Conservation (phyloP, 208 protist genomes). For the Novymonas esmeraldas region DNA sequence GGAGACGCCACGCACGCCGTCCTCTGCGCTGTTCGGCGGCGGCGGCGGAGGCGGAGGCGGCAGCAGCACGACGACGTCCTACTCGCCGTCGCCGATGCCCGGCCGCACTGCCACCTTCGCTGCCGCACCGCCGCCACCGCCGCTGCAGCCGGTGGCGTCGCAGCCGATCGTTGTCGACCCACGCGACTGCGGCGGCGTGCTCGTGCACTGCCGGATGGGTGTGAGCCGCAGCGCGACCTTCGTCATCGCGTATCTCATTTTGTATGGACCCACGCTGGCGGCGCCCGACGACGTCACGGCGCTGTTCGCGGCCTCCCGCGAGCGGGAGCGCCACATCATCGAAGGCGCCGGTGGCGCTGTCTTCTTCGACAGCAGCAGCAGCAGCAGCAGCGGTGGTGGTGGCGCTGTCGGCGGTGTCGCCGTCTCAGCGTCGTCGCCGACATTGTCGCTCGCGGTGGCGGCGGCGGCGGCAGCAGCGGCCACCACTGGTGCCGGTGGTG, state of each 20-base stretch:
- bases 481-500: not conserved
- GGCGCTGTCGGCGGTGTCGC: not conserved
- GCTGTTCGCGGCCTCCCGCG: conserved; percentile 26
- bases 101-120: conserved; percentile 14
- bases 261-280: conserved; percentile 59
- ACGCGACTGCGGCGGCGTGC: conserved; percentile 60
- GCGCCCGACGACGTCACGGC: conserved; percentile 19
- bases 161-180: conserved; percentile 20
- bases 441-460: not conserved
- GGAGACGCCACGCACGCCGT: conserved; percentile 28
- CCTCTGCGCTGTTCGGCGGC: not conserved
- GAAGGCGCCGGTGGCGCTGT: conserved; percentile 20
- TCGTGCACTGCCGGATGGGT: conserved; percentile 86
- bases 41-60: conserved; percentile 1
- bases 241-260: conserved; percentile 81
- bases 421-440: not conserved
- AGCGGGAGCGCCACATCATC: conserved; percentile 21
- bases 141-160: not conserved
- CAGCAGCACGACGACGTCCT: conserved; percentile 12
- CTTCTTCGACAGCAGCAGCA: not conserved
- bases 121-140: not conserved
- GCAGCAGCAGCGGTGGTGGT: not conserved
- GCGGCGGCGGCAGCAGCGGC: not conserved
- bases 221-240: conserved; percentile 82
- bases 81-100: conserved; percentile 20